A percentile compares a stretch with the other conserved stretches of the same genome.
Conservation (phyloP, 768 basidiomycete species). For the Polyporus arcularius region DNA sequence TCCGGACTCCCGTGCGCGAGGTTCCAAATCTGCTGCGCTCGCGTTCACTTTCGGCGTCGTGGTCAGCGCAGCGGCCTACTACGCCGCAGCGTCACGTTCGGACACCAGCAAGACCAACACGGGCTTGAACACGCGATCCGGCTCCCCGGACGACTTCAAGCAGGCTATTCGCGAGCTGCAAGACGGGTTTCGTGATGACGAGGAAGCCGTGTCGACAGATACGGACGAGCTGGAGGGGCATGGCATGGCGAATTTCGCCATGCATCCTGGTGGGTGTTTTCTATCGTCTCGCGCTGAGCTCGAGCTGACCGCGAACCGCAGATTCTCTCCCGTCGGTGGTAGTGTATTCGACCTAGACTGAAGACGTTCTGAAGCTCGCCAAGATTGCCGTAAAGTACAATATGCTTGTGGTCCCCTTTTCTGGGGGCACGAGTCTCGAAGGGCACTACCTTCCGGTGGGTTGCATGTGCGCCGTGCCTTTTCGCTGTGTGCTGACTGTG, state of each 20-base stretch:
- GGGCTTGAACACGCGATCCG: slow-evolving; percentile 38
- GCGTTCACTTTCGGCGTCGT: slow-evolving; percentile 4
- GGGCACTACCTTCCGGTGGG: slow-evolving; percentile 68
- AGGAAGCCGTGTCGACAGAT: slow-evolving; percentile 49
- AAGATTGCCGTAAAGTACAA: slow-evolving; percentile 71
- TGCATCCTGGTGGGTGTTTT: slow-evolving; percentile 48
- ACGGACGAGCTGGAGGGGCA: slow-evolving; percentile 51
- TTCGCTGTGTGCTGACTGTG: no score
- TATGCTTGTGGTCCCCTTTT: slow-evolving; percentile 79
- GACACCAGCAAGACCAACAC: not conserved
- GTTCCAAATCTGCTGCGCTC: not conserved
- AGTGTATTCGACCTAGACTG: slow-evolving; percentile 66
- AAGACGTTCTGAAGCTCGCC: slow-evolving; percentile 81
- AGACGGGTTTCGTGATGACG: slow-evolving; percentile 34
- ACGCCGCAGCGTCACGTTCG: not conserved
- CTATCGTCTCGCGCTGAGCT: not conserved
- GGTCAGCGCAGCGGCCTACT: slow-evolving; percentile 8
- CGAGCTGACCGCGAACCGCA: slow-evolving; percentile 15
- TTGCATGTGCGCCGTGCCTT: no score
- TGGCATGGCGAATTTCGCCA: slow-evolving; percentile 54
- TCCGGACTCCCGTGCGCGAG: no score
- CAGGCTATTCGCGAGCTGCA: slow-evolving; percentile 54
- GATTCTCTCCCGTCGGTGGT: slow-evolving; percentile 56
- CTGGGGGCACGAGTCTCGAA: slow-evolving; percentile 82
- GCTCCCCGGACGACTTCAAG: slow-evolving; percentile 52